phyloP scores from a whole-genome alignment of 768 basidiomycete genomes.

The Candolleomyces eurysporus region DNA sequence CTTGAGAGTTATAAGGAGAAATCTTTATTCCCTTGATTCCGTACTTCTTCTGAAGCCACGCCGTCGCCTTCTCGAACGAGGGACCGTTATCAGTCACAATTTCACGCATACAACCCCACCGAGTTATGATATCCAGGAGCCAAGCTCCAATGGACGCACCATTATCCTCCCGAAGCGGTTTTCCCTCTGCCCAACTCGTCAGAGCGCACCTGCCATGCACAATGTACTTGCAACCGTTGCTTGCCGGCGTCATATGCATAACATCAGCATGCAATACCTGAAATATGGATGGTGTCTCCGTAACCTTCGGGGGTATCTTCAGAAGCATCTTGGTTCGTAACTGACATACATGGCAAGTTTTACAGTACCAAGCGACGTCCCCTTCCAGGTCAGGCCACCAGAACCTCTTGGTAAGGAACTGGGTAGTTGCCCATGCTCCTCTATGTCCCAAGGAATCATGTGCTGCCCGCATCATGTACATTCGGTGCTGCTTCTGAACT shows the following conservation, averaged over 20 bases:
- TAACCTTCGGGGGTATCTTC: constrained; percentile 15
- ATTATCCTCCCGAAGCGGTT: constrained; percentile 17
- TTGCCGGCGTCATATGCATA: constrained; percentile 18
- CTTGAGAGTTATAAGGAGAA: constrained; percentile 20
- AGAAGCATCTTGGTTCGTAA: constrained; percentile 15
- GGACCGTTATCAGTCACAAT: constrained; percentile 42
- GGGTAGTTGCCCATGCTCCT: constrained; percentile 17
- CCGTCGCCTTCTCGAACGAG: constrained; percentile 15
- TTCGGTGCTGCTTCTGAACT: constrained; percentile 11
- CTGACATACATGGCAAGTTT: constrained; percentile 24
- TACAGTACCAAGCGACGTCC: constrained; percentile 23
- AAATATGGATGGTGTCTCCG: constrained; percentile 19
- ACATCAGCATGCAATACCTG: constrained; percentile 22
- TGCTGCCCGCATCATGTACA: constrained; percentile 17
- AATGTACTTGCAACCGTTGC: constrained; percentile 20
- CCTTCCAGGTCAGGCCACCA: constrained; percentile 27
- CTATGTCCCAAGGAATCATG: constrained; percentile 26
- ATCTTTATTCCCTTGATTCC: constrained; percentile 18
- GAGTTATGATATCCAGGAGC: constrained; percentile 28
- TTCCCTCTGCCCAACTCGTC: constrained; percentile 20
- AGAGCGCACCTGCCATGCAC: constrained; percentile 19
- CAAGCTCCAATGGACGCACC: constrained; percentile 18
- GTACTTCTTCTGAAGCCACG: constrained; percentile 20
- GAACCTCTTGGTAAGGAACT: constrained; percentile 17
- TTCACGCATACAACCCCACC: constrained; percentile 35